phyloP scores from a whole-genome alignment of 441 rosid species.

The Corymbia citriodora region DNA sequence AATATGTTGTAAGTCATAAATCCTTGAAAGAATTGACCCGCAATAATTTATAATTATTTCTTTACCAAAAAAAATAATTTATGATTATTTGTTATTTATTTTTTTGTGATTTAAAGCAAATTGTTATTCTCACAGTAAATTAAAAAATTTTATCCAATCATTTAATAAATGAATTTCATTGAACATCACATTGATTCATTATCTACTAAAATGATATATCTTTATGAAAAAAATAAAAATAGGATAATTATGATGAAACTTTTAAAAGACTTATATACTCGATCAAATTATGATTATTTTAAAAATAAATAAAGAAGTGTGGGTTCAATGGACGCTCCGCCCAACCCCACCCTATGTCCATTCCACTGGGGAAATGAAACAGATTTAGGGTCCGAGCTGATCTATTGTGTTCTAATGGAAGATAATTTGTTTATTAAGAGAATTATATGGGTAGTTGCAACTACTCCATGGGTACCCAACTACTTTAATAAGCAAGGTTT shows the following conservation, averaged over 20 bases:
- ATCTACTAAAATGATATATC: neutral
- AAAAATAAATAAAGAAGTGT: no score
- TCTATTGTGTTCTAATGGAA: neutral
- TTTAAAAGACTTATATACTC: rapidly evolving
- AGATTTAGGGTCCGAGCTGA: no score
- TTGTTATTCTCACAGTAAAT: rapidly evolving
- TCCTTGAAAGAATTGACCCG: rapidly evolving
- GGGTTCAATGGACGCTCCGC: neutral
- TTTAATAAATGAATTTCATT: neutral
- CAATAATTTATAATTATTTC: rapidly evolving
- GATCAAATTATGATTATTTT: neutral
- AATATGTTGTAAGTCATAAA: rapidly evolving
- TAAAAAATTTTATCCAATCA: no score
- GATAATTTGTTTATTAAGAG: no score
- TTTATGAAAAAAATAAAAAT: neutral
- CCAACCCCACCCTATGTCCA: neutral
- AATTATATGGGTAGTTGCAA: neutral
- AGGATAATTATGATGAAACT: neutral
- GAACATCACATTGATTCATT: neutral
- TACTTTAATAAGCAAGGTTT: rapidly evolving
- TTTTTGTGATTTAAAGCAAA: rapidly evolving
- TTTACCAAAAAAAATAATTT: no score
- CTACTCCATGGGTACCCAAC: neutral
- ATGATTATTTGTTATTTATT: no score
- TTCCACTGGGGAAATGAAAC: no score